Base-by-base conservation (phyloP, 2,329 filamentous ascomycete species). In the Byssoonygena ceratinophila region DNA sequence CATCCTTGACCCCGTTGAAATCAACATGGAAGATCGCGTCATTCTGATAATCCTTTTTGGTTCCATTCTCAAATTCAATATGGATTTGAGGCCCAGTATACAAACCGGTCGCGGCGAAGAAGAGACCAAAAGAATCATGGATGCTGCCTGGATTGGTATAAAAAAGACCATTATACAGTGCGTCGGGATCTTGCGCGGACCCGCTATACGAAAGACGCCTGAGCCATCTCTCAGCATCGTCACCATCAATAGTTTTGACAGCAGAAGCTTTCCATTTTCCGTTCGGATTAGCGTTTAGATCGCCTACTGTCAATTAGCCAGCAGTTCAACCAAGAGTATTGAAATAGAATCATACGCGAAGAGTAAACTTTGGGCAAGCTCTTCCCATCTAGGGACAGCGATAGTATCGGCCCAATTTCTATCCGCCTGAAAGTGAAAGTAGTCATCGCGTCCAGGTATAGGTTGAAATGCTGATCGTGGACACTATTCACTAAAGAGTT, bases 391-490 rank as follows among this genome's bases (percentile, higher is more conserved):
- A 67, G 58, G 1, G 80, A 84, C 6, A 83, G 72, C 0, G 81
- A 83, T 0, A 83, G 78, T 0, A 84, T 66, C 7, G 76, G 70
- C 5, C 70, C 72, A 59, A 81, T 70, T 3, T 74, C 68, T 57
- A 80, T 76, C 2, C 78, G 76, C 12, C 74, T 66, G 59, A 75
- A 79, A 6, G 70, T 66, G 45, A 82, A 80, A 12, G 57, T 46
- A 29, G 45, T 56, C 1, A 56, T 27, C 11, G 60, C 58, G 16
- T 58, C 59, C 2, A 63, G 56, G 12, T 51, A 25, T 34, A 61
- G 59, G 36, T 52, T 51, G 31, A 71, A 59, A 60, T 87, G 83
- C 1, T 81, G 80, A 61, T 87, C 83, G 58, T 85, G 80, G 2
- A 78, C 76, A 1, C 70, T 70, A 22, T 72, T 71, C 32, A 81